These are phyloP conservation scores for Shiraia sp. DNA, from an alignment of 2,329 filamentous ascomycete genomes.

Conservation along the genomic window DNA sequence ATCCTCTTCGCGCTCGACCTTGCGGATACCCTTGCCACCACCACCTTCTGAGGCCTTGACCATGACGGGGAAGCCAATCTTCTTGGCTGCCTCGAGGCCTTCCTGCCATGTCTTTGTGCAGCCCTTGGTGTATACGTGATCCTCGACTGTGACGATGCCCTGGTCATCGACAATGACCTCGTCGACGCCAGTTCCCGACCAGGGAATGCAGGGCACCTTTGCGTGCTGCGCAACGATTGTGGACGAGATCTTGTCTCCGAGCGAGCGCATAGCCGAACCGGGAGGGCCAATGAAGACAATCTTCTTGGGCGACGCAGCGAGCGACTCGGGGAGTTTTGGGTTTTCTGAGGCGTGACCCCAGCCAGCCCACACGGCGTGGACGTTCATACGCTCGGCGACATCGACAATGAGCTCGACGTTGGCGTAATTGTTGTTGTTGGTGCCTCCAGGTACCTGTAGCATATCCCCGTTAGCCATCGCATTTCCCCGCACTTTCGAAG, in stretches of 20 bases:
- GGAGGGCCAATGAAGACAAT: constrained; percentile 99
- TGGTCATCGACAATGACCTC: constrained; percentile 76
- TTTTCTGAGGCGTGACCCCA: constrained; percentile 99
- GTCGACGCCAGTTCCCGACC: constrained; percentile 92
- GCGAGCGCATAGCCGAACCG: constrained; percentile 96
- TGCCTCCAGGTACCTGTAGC: constrained; percentile 82
- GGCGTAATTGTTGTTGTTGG: constrained; percentile 99
- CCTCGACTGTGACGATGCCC: constrained; percentile 89
- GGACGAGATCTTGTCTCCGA: constrained; percentile 99
- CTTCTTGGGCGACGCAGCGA: constrained; percentile 95
- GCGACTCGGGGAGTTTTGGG: constrained; percentile 92
- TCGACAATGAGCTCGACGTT: constrained; percentile 99
- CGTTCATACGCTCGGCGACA: constrained; percentile 96
- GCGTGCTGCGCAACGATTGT: constrained; percentile 99
- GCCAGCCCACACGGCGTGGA: constrained; percentile 98
- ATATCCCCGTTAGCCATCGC: constrained; percentile 19
- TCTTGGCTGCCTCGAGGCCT: constrained; percentile 80
- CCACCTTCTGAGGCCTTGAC: constrained; percentile 99
- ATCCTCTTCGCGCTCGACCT: constrained; percentile 81
- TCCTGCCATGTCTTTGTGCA: constrained; percentile 90
- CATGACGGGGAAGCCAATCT: constrained; percentile 99
- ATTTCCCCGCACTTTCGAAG: constrained; percentile 2
- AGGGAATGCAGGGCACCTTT: constrained; percentile 95
- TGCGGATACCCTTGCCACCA: constrained; percentile 98
- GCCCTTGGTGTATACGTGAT: constrained; percentile 83